Evolutionary conservation across 352 stramenopile genomes (phyloP), one percentile per base, ranked within the genome.

Genomic region (Thraustochytrium sp.): DNA sequence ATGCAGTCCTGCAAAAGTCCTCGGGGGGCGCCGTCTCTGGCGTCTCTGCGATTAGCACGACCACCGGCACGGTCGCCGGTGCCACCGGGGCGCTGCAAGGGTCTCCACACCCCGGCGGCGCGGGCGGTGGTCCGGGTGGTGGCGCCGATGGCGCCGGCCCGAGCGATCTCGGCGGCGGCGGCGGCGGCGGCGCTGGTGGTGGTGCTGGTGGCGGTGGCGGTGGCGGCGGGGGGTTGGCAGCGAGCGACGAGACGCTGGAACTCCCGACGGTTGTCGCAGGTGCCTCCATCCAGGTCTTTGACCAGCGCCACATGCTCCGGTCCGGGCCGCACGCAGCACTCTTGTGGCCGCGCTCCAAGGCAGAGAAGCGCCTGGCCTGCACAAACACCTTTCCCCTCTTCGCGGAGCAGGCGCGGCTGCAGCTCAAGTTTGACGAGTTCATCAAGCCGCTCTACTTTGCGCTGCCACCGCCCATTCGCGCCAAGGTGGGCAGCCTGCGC

Each of bases 401-500:
- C 21, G 36, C 34, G 42, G 44, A 64, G 36, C 48, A 80, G 23
- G 68, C 68, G 16, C 48, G 68, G 63, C 48, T 80, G 5, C 8
- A 40, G 48, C 46, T 80, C 5, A 16, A 63, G 29, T 64, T 80
- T 72, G 68, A 80, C 31, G 68, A 80, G 5, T 80, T 80, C 44
- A 42, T 44, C 23, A 61, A 64, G n/a, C 42, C 68, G 42, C n/a
- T 80, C 21, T 80, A 65, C 38, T 72, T 63, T 44, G 18, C 23
- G 13, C 53, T 80, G 46, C 68, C 68, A 21, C 68, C 68, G 31
- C 44, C 68, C 13, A 53, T 80, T 13, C 34, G 26, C 48, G 16
- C 13, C n/a, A 68, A 36, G 16, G 38, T 55, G 8, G 13, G 23
- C 11, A 34, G 62, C 0, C 40, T 38, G 23, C 38, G 18, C 18